phyloP scores from a whole-genome alignment of 2,329 filamentous ascomycete species.

The Westerdykella ornata region DNA sequence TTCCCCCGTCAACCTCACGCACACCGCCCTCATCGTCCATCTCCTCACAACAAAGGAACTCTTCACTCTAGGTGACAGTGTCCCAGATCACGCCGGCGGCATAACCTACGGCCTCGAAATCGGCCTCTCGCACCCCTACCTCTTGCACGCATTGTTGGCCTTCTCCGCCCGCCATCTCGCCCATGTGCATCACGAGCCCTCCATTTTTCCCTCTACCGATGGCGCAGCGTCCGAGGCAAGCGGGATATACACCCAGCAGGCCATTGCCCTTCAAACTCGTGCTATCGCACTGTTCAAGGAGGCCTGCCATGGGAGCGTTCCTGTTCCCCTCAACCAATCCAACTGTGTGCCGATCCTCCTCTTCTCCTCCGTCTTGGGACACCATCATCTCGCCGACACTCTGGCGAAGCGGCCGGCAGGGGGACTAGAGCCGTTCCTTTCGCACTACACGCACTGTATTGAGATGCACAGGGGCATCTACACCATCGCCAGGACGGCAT shows the following conservation, averaged over 20 bases:
- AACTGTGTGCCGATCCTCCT: constrained; percentile 32
- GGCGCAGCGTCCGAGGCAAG: constrained; percentile 7
- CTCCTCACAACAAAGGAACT: constrained; percentile 16
- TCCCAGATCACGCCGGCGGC: constrained; percentile 7
- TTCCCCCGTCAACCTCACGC: constrained; percentile 25
- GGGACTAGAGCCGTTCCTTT: constrained; percentile 22
- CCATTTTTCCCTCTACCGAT: constrained; percentile 2
- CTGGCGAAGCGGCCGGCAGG: constrained; percentile 16
- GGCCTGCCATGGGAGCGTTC: constrained; percentile 4
- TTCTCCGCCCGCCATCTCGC: constrained; percentile 36
- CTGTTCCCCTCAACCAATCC: constrained; percentile 10
- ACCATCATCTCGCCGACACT: constrained; percentile 33
- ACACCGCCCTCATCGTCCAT: constrained; percentile 36
- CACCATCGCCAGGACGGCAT: constrained; percentile 14
- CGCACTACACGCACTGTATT: constrained; percentile 26
- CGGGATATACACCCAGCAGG: constrained; percentile 7
- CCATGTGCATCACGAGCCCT: constrained; percentile 16
- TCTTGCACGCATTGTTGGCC: constrained; percentile 36
- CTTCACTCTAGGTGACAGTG: constrained; percentile 19
- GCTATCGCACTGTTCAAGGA: constrained; percentile 22
- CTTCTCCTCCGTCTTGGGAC: constrained; percentile 32
- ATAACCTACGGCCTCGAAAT: constrained; percentile 16
- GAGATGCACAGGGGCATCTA: constrained; percentile 16
- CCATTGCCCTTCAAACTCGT: constrained; percentile 31
- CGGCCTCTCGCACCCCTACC: constrained; percentile 27